Evolutionary conservation across 2,329 filamentous ascomycete genomes (phyloP).

Genomic region (Arthroderma sp.): DNA sequence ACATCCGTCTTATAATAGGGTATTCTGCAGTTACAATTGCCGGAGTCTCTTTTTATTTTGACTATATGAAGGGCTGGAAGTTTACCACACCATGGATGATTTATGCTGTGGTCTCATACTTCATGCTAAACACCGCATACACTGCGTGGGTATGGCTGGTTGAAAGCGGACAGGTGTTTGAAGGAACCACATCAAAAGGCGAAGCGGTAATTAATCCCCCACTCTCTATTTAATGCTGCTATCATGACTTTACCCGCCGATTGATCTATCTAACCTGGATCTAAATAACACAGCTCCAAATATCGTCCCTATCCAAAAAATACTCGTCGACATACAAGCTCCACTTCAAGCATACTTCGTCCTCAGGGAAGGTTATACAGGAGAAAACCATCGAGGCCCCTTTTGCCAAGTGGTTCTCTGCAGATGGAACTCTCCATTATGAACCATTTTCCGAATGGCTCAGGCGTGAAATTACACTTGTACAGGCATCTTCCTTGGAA

Average conservation of each 20-base stretch:
- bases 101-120: conserved; percentile 66
- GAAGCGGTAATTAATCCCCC: conserved; percentile 41
- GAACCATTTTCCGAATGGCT: conserved; percentile 53
- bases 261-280: not conserved
- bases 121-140: conserved; percentile 62
- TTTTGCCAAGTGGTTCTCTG: conserved; percentile 50
- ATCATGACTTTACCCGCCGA: not conserved
- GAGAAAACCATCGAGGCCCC: conserved; percentile 42
- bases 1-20: conserved; percentile 71
- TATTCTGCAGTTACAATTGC: conserved; percentile 71
- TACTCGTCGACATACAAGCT: conserved; percentile 71
- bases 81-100: conserved; percentile 70
- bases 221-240: not conserved
- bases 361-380: conserved; percentile 30
- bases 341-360: conserved; percentile 41
- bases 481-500: conserved; percentile 29
- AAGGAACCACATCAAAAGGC: conserved; percentile 57
- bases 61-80: conserved; percentile 86
- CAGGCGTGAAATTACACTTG: conserved; percentile 44
- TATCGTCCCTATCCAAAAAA: conserved; percentile 63
- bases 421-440: conserved; percentile 47
- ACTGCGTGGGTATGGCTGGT: conserved; percentile 76
- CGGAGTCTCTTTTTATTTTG: conserved; percentile 74
- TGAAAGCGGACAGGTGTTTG: conserved; percentile 72
- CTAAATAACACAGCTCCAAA: conserved; percentile 44